phyloP scores from a whole-genome alignment of 2,329 filamentous ascomycete species.

The Colletotrichum siamense region DNA sequence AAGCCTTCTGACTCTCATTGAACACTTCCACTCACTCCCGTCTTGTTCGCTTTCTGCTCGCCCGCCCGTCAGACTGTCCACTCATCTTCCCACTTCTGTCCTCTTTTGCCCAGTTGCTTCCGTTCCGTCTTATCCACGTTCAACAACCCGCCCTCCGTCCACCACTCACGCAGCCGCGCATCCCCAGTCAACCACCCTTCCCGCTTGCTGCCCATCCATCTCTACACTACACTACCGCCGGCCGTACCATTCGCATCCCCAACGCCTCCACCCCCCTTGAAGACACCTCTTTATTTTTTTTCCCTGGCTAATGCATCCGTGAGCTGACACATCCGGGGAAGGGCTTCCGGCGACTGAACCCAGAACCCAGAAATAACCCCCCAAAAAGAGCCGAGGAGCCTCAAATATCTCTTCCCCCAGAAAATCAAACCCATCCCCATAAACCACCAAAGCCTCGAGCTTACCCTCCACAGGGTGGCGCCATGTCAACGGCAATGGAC shows the following conservation, averaged over 20 bases:
- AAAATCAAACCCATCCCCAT: background rate
- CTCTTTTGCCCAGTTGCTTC: background rate
- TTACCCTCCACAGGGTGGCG: background rate
- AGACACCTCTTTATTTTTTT: conserved; percentile 7
- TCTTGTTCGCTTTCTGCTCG: background rate
- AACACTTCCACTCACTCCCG: background rate
- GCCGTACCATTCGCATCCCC: conserved; percentile 1
- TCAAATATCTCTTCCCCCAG: background rate
- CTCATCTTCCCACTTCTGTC: background rate
- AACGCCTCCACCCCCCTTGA: conserved; percentile 8
- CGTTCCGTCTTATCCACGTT: background rate
- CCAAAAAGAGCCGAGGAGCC: conserved; percentile 1
- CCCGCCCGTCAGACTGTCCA: background rate
- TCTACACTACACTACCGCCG: background rate
- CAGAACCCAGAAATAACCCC: conserved; percentile 19
- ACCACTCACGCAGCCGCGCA: background rate
- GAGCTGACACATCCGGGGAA: conserved; percentile 23
- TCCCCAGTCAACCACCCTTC: conserved; percentile 1
- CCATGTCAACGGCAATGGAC: background rate
- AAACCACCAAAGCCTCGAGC: background rate
- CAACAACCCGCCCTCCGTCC: background rate
- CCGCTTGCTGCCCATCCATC: background rate
- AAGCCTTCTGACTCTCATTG: background rate
- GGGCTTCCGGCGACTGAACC: conserved; percentile 21
- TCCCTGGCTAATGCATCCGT: conserved; percentile 15